These are phyloP conservation scores for Capsicum baccatum DNA, from an alignment of 257 asterid genomes.

Conservation along the genomic window DNA sequence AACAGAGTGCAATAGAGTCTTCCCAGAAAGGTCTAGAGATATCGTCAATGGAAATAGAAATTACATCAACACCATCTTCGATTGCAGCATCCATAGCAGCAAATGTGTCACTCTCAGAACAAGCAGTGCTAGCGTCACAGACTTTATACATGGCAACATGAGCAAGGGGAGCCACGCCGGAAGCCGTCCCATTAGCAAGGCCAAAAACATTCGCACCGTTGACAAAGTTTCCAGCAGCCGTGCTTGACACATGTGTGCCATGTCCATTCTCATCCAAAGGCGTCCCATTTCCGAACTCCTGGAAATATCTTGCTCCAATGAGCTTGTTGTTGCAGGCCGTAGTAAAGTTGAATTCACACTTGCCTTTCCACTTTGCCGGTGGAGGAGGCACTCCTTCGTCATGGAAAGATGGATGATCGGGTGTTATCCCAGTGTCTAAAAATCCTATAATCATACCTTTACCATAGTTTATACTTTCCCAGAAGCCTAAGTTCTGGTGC, in stretches of 20 bases:
- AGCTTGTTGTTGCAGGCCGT: constrained; percentile 42
- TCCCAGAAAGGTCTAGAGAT: constrained; percentile 24
- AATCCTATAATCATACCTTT: constrained; percentile 44
- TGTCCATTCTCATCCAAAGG: constrained; percentile 38
- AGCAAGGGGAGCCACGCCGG: constrained; percentile 46
- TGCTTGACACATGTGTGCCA: constrained; percentile 45
- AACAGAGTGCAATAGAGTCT: constrained; percentile 41
- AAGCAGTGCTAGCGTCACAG: background rate
- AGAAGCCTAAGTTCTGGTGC: constrained; percentile 25
- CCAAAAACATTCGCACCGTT: constrained; percentile 31
- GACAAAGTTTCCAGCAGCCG: constrained; percentile 45
- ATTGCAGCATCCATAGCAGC: constrained; percentile 49
- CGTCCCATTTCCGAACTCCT: background rate
- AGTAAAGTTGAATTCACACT: constrained; percentile 27
- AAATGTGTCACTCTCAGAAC: constrained; percentile 38
- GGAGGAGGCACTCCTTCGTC: constrained; percentile 37
- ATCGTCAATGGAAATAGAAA: constrained; percentile 41
- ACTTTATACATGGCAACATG: constrained; percentile 45
- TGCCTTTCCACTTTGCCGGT: constrained; percentile 43
- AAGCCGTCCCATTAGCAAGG: constrained; percentile 43
- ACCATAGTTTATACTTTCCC: constrained; percentile 37
- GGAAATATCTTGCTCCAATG: constrained; percentile 40
- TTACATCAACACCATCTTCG: constrained; percentile 47
- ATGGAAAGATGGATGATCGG: constrained; percentile 36
- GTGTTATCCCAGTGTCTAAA: constrained; percentile 40